phyloP scores from a whole-genome alignment of 2,329 filamentous ascomycete species.

The Xylaria sp. region DNA sequence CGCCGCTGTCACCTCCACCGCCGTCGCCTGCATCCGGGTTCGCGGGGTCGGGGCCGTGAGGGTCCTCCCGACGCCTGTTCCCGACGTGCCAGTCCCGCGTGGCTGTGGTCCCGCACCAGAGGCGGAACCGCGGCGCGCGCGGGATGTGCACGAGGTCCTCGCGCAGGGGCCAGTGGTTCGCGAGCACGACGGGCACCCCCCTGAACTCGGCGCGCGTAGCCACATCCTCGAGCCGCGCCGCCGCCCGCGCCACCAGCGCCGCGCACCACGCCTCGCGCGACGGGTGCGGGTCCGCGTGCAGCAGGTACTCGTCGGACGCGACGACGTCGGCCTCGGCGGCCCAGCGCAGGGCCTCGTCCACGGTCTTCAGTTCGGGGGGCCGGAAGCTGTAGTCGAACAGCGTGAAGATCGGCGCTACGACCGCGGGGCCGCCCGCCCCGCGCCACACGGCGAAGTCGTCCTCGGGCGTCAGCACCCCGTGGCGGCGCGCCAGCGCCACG shows the following conservation, averaged over 20 bases:
- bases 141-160: conserved; percentile 41
- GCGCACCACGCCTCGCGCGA: conserved; percentile 41
- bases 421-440: conserved; percentile 48
- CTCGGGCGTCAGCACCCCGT: conserved; percentile 58
- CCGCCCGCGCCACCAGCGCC: conserved; percentile 33
- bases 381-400: conserved; percentile 64
- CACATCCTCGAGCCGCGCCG: conserved; percentile 35
- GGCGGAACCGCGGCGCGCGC: conserved; percentile 40
- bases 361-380: conserved; percentile 50
- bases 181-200: conserved; percentile 36
- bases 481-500: conserved; percentile 53
- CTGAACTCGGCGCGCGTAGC: neutral
- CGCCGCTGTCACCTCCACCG: too few species aligned
- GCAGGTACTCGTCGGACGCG: conserved; percentile 42
- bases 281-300: conserved; percentile 40
- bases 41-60: too few species aligned
- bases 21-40: too few species aligned
- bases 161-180: conserved; percentile 44
- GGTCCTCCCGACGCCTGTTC: too few species aligned
- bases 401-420: conserved; percentile 60
- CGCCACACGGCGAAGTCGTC: conserved; percentile 58
- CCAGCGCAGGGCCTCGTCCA: conserved; percentile 46
- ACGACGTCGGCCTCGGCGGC: conserved; percentile 41
- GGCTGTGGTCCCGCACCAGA: conserved; percentile 43
- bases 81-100: conserved; percentile 44